Evolutionary conservation across 352 stramenopile genomes (phyloP), one percentile per base, ranked within the genome.

Genomic region (Pythium aquatile): DNA sequence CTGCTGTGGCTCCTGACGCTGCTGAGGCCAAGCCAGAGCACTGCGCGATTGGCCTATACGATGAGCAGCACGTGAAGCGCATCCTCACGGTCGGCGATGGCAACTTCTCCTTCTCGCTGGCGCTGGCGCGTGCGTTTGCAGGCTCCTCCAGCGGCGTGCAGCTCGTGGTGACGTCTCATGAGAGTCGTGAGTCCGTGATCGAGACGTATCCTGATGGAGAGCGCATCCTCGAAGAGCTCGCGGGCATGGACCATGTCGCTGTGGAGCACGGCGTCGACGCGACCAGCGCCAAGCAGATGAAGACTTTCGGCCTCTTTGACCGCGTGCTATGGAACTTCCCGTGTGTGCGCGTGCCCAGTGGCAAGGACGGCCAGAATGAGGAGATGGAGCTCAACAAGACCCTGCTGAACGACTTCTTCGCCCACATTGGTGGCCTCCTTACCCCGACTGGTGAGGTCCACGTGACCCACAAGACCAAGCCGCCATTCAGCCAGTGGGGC

Each of bases 321-420:
- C 79, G 90, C 65, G 88, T 99, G 48, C 79, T 98, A 33, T 99
- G 95, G 93, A 99, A 99, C 74, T 99, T 99, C 68, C 94, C 96
- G 26, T 98, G 96, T 63, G 91, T 97, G 7, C 90, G 88, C 32
- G 90, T 96, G 48, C 78, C 73, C 0, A 79, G 77, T 11, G 95
- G 97, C 53, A 79, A 97, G 73, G 97, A 99, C 81, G 97, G 95
- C n/a, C 96, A 99, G 79, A 98, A 98, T 73, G 59, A 95, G 37
- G 93, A 96, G 67, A 98, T 99, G 90, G 94, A 98, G 68, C 58
- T 79, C 8, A 99, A 99, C 78, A 98, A 98, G 68, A 60, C 85
- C 58, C 75, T 99, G 1, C 67, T 99, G 24, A 66, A 81, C 33
- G 76, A 74, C 17, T 99, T 99, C 76, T 95, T 98, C 37, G 58